Conservation (phyloP, 2,329 filamentous ascomycete species). For the Clarireedia paspali region DNA sequence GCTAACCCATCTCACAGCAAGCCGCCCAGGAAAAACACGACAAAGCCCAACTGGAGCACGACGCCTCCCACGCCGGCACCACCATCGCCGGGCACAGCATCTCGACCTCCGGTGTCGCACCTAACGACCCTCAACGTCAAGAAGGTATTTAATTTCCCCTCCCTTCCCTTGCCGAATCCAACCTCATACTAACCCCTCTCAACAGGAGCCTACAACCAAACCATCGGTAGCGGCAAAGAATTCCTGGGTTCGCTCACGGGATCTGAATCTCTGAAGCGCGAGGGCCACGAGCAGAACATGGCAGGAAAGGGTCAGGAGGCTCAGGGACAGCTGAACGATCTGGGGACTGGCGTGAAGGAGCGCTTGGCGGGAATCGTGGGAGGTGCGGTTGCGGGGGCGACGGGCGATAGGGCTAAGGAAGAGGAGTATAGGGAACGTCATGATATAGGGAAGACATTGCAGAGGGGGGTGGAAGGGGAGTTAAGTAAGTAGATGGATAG, state of each 20-base stretch:
- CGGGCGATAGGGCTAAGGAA: slow-evolving; percentile 61
- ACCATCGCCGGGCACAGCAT: slow-evolving; percentile 68
- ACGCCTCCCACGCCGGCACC: slow-evolving; percentile 65
- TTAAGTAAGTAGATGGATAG: slow-evolving; percentile 51
- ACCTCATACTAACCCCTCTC: too few relatives aligned
- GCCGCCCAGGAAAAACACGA: slow-evolving; percentile 46
- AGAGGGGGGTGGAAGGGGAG: slow-evolving; percentile 77
- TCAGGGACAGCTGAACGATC: slow-evolving; percentile 70
- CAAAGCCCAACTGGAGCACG: slow-evolving; percentile 58
- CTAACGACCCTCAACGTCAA: slow-evolving; percentile 65
- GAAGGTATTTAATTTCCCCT: slow-evolving; percentile 38
- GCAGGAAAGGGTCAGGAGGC: slow-evolving; percentile 77
- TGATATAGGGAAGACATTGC: slow-evolving; percentile 74
- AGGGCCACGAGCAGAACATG: slow-evolving; percentile 70
- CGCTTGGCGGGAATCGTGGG: slow-evolving; percentile 67
- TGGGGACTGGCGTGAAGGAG: slow-evolving; percentile 57
- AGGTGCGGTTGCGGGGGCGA: slow-evolving; percentile 61
- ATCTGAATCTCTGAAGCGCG: slow-evolving; percentile 65
- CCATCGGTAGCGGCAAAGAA: slow-evolving; percentile 80
- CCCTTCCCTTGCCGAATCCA: too few relatives aligned
- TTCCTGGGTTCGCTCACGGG: slow-evolving; percentile 68
- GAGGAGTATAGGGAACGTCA: slow-evolving; percentile 58
- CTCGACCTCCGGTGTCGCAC: slow-evolving; percentile 60
- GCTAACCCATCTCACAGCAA: slow-evolving; percentile 5
- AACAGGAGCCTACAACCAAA: slow-evolving; percentile 67